Percentiles rank a stretch among this genome's conserved stretches.
Evolutionary conservation across 2,329 filamentous ascomycete species (phyloP).

Genomic region (Ophiostoma himal-ulmi): DNA sequence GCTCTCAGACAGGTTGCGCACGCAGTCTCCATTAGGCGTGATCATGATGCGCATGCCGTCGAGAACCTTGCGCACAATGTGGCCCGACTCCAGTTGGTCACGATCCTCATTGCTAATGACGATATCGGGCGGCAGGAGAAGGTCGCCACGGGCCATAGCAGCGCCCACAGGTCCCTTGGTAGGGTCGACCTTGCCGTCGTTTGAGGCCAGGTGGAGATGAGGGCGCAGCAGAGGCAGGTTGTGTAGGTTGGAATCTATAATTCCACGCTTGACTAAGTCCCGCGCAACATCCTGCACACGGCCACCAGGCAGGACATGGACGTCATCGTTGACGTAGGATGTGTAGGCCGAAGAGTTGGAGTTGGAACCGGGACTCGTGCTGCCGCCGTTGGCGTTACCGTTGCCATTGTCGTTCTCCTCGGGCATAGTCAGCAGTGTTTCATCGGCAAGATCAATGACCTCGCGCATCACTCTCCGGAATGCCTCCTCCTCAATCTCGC

Average conservation of each 20-base stretch:
- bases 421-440: constrained; percentile 11
- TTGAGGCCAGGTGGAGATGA: not conserved
- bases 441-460: constrained; percentile 17
- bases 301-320: constrained; percentile 4
- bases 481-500: constrained; percentile 20
- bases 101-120: constrained; percentile 52
- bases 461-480: constrained; percentile 18
- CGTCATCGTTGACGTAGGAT: not conserved
- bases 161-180: constrained; percentile 9
- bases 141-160: constrained; percentile 19
- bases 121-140: constrained; percentile 37
- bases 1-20: constrained; percentile 63
- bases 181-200: constrained; percentile 15
- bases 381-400: not conserved
- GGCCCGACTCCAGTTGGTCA: constrained; percentile 48
- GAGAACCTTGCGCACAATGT: constrained; percentile 55
- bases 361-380: not conserved
- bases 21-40: constrained; percentile 68
- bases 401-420: not conserved
- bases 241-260: constrained; percentile 19
- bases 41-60: constrained; percentile 64
- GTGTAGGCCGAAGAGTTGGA: not conserved
- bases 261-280: constrained; percentile 23
- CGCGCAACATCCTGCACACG: constrained; percentile 25
- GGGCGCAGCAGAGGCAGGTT: constrained; percentile 18